Evolutionary conservation across 2,329 filamentous ascomycete genomes (phyloP).

Genomic region (Neonectria sp.): DNA sequence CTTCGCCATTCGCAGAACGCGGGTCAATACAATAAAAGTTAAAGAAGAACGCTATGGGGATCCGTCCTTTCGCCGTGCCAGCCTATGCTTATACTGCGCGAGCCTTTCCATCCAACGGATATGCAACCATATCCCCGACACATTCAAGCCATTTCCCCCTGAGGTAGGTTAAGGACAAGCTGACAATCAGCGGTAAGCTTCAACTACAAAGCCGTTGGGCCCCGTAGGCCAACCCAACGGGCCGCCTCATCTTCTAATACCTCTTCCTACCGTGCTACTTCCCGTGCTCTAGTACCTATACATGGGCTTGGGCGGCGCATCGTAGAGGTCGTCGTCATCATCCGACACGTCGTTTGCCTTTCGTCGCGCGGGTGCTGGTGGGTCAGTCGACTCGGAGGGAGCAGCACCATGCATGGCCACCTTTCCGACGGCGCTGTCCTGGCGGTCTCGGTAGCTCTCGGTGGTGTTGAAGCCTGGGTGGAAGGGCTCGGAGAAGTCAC

Average conservation of each 20-base stretch:
- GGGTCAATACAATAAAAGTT: conserved; percentile 34
- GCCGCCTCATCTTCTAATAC: neutral
- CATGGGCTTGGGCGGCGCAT: conserved; percentile 54
- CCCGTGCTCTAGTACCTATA: conserved; percentile 51
- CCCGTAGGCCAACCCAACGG: neutral
- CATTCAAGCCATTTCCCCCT: neutral
- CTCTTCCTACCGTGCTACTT: neutral
- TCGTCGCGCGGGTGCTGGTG: conserved; percentile 34
- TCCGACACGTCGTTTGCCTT: conserved; percentile 48
- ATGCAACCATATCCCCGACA: conserved; percentile 13
- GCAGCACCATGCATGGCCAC: conserved; percentile 59
- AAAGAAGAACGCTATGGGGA: conserved; percentile 45
- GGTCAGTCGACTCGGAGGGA: conserved; percentile 35
- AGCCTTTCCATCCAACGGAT: conserved; percentile 23
- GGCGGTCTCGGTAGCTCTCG: conserved; percentile 50
- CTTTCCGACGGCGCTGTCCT: conserved; percentile 59
- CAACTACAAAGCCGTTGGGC: neutral
- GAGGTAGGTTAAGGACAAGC: conserved; percentile 7
- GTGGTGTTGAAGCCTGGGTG: conserved; percentile 54
- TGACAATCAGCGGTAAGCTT: neutral
- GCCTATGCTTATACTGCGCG: conserved; percentile 38
- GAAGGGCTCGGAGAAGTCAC: conserved; percentile 53
- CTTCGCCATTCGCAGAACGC: conserved; percentile 25
- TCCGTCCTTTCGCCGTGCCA: conserved; percentile 45
- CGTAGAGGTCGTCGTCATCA: conserved; percentile 60